phyloP scores from a whole-genome alignment of 306 rosid species.

The Erythrophleum fordii region DNA sequence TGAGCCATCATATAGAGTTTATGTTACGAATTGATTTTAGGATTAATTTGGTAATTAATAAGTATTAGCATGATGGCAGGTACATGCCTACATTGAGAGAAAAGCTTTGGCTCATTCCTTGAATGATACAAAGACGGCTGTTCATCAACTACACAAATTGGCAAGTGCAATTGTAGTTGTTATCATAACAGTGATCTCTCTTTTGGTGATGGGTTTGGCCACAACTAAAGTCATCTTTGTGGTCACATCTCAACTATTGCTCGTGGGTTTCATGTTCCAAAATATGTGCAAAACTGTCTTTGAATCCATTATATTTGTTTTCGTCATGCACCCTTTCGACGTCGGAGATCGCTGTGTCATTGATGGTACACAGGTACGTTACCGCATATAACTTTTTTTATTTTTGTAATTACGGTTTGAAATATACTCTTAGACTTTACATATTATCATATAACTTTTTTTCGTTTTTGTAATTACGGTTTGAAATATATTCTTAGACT shows the following conservation, averaged over 20 bases:
- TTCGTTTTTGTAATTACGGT: too few relatives aligned
- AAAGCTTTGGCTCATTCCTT: conserved; percentile 32
- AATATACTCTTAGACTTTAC: too few relatives aligned
- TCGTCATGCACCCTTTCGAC: conserved; percentile 36
- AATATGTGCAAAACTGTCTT: conserved; percentile 33
- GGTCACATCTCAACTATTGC: conserved; percentile 24
- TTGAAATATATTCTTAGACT: too few relatives aligned
- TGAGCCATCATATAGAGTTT: too few relatives aligned
- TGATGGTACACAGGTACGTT: neutral
- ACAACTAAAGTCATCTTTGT: conserved; percentile 26
- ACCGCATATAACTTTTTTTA: too few relatives aligned
- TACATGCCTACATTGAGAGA: conserved; percentile 29
- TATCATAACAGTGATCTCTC: conserved; percentile 11
- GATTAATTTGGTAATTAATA: too few relatives aligned
- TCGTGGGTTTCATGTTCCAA: conserved; percentile 29
- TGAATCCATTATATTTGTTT: conserved; percentile 36
- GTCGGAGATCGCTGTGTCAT: conserved; percentile 36
- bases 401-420: too few relatives aligned
- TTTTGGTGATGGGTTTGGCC: conserved; percentile 37
- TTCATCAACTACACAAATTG: conserved; percentile 29
- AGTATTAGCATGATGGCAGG: neutral
- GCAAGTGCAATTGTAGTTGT: conserved; percentile 28
- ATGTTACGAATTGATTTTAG: too few relatives aligned
- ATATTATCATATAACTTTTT: too few relatives aligned
- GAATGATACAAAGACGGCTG: conserved; percentile 38